A percentile compares a stretch with the other conserved stretches of the same genome.
These are phyloP conservation scores for Vitis rupestris DNA, from an alignment of 164 flowering plant genomes.

Conservation along the genomic window DNA sequence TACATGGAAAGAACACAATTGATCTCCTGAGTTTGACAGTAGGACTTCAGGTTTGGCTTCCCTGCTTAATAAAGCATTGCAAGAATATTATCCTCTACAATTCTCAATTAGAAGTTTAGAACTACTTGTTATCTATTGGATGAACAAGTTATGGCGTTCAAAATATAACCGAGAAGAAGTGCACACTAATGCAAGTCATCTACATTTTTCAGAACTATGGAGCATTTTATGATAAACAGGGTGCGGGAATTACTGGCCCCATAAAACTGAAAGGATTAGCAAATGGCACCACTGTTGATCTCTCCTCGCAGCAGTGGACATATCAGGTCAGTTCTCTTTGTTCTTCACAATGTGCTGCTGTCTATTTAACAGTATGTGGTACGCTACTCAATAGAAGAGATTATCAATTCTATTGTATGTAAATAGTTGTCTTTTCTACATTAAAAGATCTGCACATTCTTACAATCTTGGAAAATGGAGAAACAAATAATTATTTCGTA, in stretches of 20 bases:
- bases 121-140: neutral
- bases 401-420: too few relatives aligned
- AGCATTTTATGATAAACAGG: constrained; percentile 66
- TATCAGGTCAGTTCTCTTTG: constrained; percentile 62
- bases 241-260: constrained; percentile 96
- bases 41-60: constrained; percentile 77
- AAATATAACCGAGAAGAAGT: neutral
- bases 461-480: neutral
- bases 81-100: neutral
- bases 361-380: neutral
- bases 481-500: neutral
- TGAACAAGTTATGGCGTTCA: neutral
- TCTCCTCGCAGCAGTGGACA: constrained; percentile 80
- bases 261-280: constrained; percentile 54
- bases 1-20: constrained; percentile 62
- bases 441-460: neutral
- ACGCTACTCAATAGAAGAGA: too few relatives aligned
- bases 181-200: neutral
- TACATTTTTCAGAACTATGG: constrained; percentile 80
- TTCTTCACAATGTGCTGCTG: neutral
- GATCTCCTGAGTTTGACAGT: constrained; percentile 91
- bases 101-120: neutral
- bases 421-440: neutral
- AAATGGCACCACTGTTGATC: constrained; percentile 55
- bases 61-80: neutral